These are phyloP conservation scores for Teratosphaeriaceae sp. DNA, from an alignment of 2,329 filamentous ascomycete species.

Conservation along the genomic window DNA sequence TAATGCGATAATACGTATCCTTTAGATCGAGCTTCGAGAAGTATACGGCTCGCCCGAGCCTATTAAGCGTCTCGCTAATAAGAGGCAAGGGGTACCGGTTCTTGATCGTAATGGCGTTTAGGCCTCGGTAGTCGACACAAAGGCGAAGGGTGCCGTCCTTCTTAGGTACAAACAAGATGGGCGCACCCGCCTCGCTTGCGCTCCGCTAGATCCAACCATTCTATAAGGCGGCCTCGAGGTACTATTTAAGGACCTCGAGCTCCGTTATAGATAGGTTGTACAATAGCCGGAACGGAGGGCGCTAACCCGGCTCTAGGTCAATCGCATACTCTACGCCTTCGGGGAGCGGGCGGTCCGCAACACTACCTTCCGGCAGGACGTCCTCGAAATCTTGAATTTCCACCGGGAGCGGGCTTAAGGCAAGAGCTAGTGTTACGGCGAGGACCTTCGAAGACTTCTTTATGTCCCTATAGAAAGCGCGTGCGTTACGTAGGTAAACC, in stretches of 20 bases:
- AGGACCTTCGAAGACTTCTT: background rate
- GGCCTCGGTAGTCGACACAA: slow-evolving; percentile 18
- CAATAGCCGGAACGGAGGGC: slow-evolving; percentile 6
- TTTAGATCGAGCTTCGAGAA: slow-evolving; percentile 22
- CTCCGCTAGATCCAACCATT: slow-evolving; percentile 7
- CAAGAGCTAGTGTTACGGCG: background rate
- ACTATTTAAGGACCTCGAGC: slow-evolving; percentile 4
- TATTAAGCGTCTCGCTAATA: slow-evolving; percentile 18
- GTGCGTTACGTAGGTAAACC: background rate
- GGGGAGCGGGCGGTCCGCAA: background rate
- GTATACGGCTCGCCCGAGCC: slow-evolving; percentile 9
- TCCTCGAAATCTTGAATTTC: too few relatives aligned
- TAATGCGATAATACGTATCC: slow-evolving; percentile 19
- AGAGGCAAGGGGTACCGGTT: slow-evolving; percentile 21
- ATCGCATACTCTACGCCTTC: slow-evolving; percentile 8
- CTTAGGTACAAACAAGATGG: slow-evolving; percentile 21
- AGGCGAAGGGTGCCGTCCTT: slow-evolving; percentile 14
- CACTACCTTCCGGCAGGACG: background rate
- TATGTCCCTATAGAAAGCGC: background rate
- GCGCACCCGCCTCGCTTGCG: slow-evolving; percentile 5
- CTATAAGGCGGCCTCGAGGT: slow-evolving; percentile 1
- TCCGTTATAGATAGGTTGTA: slow-evolving; percentile 10
- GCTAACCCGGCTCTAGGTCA: slow-evolving; percentile 5
- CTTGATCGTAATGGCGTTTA: slow-evolving; percentile 26
- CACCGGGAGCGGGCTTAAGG: too few relatives aligned